phyloP scores from a whole-genome alignment of 768 basidiomycete genomes.

The Suillus luteus region DNA sequence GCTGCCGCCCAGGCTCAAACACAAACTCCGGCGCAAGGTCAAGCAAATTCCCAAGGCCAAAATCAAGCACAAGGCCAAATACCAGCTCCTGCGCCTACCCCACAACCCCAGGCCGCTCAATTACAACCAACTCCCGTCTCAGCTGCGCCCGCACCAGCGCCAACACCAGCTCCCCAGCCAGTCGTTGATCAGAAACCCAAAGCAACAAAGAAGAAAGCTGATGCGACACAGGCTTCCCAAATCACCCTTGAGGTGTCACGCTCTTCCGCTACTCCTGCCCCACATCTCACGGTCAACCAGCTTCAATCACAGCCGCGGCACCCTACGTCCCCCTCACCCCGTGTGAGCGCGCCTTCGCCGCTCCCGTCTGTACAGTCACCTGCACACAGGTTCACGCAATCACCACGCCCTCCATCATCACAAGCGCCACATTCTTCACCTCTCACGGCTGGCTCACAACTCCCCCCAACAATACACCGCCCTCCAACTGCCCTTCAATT shows the following conservation, averaged over 20 bases:
- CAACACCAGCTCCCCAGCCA: slow-evolving; percentile 34
- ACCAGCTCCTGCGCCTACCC: slow-evolving; percentile 28
- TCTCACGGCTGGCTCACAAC: slow-evolving; percentile 30
- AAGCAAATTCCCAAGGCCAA: slow-evolving; percentile 28
- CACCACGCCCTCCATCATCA: slow-evolving; percentile 36
- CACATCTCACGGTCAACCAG: slow-evolving; percentile 36
- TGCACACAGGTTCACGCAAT: slow-evolving; percentile 37
- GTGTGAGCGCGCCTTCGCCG: slow-evolving; percentile 32
- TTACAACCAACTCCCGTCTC: slow-evolving; percentile 39
- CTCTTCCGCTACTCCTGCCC: slow-evolving; percentile 33
- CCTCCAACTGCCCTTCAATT: slow-evolving; percentile 28
- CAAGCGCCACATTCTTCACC: slow-evolving; percentile 35
- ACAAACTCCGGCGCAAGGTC: slow-evolving; percentile 23
- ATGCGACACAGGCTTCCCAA: slow-evolving; percentile 22
- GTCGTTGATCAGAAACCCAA: slow-evolving; percentile 27
- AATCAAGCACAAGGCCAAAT: slow-evolving; percentile 35
- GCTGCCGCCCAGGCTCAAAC: slow-evolving; percentile 20
- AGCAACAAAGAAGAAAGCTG: slow-evolving; percentile 32
- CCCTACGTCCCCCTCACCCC: slow-evolving; percentile 29
- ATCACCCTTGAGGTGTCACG: slow-evolving; percentile 32
- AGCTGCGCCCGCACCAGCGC: slow-evolving; percentile 32
- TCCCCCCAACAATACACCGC: slow-evolving; percentile 29
- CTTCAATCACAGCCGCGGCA: slow-evolving; percentile 27
- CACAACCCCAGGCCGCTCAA: slow-evolving; percentile 36
- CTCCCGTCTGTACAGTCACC: slow-evolving; percentile 27